phyloP scores from a whole-genome alignment of 768 basidiomycete species.

The Serendipita sp. region DNA sequence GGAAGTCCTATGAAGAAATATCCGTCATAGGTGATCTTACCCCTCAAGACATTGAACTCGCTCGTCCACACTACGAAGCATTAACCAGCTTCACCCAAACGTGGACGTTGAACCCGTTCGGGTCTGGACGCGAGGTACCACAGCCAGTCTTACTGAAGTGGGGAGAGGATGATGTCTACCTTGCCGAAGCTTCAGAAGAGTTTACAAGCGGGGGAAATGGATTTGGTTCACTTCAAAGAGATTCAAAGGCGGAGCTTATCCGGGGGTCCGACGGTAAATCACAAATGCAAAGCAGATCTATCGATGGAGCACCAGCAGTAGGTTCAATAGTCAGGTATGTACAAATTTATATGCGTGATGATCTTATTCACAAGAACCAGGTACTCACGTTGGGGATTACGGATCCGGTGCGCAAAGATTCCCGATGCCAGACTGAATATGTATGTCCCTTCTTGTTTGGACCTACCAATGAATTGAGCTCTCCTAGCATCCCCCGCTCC shows the following conservation, averaged over 20 bases:
- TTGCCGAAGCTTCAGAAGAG: not conserved
- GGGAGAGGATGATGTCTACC: not conserved
- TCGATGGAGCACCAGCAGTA: not conserved
- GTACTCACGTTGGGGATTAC: constrained; percentile 1
- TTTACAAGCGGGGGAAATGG: not conserved
- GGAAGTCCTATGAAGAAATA: not conserved
- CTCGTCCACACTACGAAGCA: not conserved
- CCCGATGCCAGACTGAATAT: not conserved
- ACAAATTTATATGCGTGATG: not conserved
- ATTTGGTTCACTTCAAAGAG: not conserved
- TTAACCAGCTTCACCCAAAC: not conserved
- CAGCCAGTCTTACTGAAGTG: not conserved
- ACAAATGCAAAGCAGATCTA: no score
- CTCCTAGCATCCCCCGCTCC: not conserved
- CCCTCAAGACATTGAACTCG: not conserved
- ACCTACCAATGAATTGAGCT: no score
- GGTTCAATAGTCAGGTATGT: not conserved
- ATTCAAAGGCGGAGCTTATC: not conserved
- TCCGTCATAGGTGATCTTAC: not conserved
- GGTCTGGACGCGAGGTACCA: not conserved
- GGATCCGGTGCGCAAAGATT: not conserved
- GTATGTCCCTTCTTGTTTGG: not conserved
- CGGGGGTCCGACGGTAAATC: no score
- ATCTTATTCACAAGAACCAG: not conserved
- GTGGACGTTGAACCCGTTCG: not conserved